phyloP scores from a whole-genome alignment of 495 filamentous ascomycete genomes.

The Penicillium bovifimosum region DNA sequence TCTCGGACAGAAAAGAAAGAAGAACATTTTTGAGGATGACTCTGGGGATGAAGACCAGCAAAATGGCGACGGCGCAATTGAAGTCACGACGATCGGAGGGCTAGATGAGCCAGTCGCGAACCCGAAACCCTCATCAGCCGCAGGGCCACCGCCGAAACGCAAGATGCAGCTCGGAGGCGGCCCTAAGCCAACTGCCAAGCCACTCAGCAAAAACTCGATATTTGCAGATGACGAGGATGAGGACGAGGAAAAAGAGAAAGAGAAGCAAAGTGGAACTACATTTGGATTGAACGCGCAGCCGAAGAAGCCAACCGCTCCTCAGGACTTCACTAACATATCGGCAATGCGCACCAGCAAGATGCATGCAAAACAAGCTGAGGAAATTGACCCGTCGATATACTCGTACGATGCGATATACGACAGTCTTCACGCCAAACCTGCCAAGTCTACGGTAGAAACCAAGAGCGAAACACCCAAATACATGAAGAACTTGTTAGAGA shows the following conservation, averaged over 20 bases:
- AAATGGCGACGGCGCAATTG: constrained; percentile 17
- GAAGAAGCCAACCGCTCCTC: constrained; percentile 8
- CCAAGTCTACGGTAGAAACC: constrained; percentile 18
- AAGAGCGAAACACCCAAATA: constrained; percentile 59
- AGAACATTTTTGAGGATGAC: constrained; percentile 42
- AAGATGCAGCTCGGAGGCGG: constrained; percentile 26
- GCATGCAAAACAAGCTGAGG: constrained; percentile 43
- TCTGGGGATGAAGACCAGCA: constrained; percentile 40
- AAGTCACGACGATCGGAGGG: constrained; percentile 43
- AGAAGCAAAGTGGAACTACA: constrained; percentile 14
- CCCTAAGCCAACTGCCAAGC: constrained; percentile 28
- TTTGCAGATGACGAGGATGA: constrained; percentile 40
- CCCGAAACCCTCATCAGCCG: constrained; percentile 8
- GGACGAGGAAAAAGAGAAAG: constrained; percentile 22
- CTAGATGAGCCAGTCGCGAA: constrained; percentile 21
- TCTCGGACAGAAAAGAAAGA: constrained; percentile 43
- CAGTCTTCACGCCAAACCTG: constrained; percentile 40
- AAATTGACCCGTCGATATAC: constrained; percentile 49
- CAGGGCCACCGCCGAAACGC: constrained; percentile 32
- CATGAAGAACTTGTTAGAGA: constrained; percentile 72
- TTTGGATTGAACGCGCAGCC: constrained; percentile 18
- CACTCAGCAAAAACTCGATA: constrained; percentile 36
- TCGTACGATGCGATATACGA: constrained; percentile 56
- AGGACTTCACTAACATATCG: constrained; percentile 45
- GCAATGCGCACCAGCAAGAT: constrained; percentile 44